Conservation (phyloP, 2,329 filamentous ascomycete genomes). For the Macrophomina pseudophaseolina region DNA sequence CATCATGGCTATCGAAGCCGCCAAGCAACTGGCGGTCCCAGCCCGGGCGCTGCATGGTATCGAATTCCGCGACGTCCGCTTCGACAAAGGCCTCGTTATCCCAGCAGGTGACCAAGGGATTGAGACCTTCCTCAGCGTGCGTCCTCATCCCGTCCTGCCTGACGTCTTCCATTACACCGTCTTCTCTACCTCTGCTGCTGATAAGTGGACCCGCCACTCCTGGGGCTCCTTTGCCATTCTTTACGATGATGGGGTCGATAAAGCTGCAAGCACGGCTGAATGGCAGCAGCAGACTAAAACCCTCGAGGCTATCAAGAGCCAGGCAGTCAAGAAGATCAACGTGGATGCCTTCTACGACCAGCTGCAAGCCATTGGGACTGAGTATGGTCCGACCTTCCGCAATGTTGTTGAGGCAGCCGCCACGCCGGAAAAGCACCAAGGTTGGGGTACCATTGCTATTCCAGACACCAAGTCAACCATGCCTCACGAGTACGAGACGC, state of each 20-base stretch:
- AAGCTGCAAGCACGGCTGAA: too few species aligned
- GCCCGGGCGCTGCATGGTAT: slow-evolving; percentile 21
- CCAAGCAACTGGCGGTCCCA: slow-evolving; percentile 17
- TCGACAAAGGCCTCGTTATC: neutral
- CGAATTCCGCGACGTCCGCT: slow-evolving; percentile 3
- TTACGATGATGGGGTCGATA: too few species aligned
- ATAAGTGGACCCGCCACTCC: too few species aligned
- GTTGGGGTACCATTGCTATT: neutral
- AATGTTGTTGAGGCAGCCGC: neutral
- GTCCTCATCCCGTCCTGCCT: neutral
- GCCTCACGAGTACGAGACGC: slow-evolving; percentile 16
- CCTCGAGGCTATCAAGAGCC: neutral
- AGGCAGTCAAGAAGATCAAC: neutral
- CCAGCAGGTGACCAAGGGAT: neutral
- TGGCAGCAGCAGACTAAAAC: neutral
- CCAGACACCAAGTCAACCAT: neutral
- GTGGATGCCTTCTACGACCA: slow-evolving; percentile 8
- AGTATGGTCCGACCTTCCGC: slow-evolving; percentile 5
- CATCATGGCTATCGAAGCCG: slow-evolving; percentile 39
- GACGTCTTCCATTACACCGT: neutral
- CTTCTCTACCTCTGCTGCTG: too few species aligned
- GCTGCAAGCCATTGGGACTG: neutral
- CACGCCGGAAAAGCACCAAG: neutral
- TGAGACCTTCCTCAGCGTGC: neutral
- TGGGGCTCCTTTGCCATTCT: too few species aligned